A percentile compares a stretch with the other conserved stretches of the same genome.
These are phyloP conservation scores for Pseudohalonectria lignicola DNA, from an alignment of 2,329 filamentous ascomycete species.

Conservation along the genomic window DNA sequence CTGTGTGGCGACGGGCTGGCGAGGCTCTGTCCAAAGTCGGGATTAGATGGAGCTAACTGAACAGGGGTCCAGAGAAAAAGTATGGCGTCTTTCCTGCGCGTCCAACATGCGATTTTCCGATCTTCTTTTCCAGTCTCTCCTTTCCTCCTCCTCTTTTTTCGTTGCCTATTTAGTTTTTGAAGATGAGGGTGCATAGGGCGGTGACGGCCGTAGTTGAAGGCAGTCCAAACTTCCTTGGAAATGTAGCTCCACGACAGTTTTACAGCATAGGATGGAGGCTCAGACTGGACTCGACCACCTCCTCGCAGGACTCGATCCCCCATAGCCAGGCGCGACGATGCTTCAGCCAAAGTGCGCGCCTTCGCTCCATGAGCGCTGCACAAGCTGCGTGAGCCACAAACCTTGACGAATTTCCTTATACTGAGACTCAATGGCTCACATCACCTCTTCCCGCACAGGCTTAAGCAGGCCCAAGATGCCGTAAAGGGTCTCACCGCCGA, in stretches of 20 bases:
- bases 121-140: conserved; percentile 9
- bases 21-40: too few relatives aligned
- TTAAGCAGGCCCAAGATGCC: conserved; percentile 43
- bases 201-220: conserved; percentile 25
- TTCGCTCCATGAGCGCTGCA: conserved; percentile 22
- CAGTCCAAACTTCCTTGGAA: conserved; percentile 17
- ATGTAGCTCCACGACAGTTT: not conserved
- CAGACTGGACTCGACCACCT: conserved; percentile 8
- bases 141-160: conserved; percentile 10
- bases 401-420: not conserved
- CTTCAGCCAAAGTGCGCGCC: conserved; percentile 24
- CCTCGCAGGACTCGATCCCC: conserved; percentile 12
- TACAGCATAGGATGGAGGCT: not conserved
- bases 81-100: too few relatives aligned
- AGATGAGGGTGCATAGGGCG: conserved; percentile 27
- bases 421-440: not conserved
- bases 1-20: not conserved
- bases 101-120: too few relatives aligned
- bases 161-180: conserved; percentile 10
- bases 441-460: conserved; percentile 13
- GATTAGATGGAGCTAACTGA: not conserved
- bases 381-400: conserved; percentile 24
- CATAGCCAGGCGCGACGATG: conserved; percentile 19
- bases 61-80: conserved; percentile 8
- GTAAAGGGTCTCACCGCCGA: conserved; percentile 40